Evolutionary conservation across 129 eudicot genomes (phyloP), one percentile per base, ranked within the genome.

Genomic region (Saposhnikovia divaricata): DNA sequence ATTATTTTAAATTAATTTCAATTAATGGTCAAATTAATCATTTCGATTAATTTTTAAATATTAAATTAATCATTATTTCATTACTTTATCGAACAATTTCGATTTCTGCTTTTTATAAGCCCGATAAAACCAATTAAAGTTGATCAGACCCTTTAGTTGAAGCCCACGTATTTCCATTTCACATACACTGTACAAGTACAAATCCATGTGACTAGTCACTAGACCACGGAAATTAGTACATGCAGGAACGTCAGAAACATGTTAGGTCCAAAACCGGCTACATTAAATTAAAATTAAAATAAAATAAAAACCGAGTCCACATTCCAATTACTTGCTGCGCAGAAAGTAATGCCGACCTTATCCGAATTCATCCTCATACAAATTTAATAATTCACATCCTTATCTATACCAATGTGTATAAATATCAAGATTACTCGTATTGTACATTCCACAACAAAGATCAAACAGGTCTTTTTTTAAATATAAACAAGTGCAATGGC

Each of bases 261-360:
- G 69, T 61, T 61, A n/a, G 69, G 69, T 61, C 69, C 69, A 61
- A 61, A 61, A 61, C 69, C 69, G 31, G 69, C 15, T 61, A 25
- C 69, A 61, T 9, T 61, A 25, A 9, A 61, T 9, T 61, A 25
- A 9, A 61, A n/a, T 25, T 1, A 34, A 34, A 34, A 51, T 2
- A 44, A 6, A 46, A 10, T 51, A 51, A 5, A 61, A 61, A n/a
- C 3, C 3, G 34, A 21, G 69, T 25, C 69, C 15, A 61, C 69
- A 61, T 61, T 61, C 69, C 69, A n/a, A 61, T 61, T 61, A 61
- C 69, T 61, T 25, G 34, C 15, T 61, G 69, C 69, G 69, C 69
- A 61, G 1, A 61, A 61, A 61, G 6, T 9, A 61, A 61, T 5
- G 34, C 69, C 69, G 69, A 61, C 34, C 69, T 61, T 61, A 61